A percentile compares a stretch with the other conserved stretches of the same genome.
phyloP scores from a whole-genome alignment of 805 yeast species.

The Blastobotrys terrestris region DNA sequence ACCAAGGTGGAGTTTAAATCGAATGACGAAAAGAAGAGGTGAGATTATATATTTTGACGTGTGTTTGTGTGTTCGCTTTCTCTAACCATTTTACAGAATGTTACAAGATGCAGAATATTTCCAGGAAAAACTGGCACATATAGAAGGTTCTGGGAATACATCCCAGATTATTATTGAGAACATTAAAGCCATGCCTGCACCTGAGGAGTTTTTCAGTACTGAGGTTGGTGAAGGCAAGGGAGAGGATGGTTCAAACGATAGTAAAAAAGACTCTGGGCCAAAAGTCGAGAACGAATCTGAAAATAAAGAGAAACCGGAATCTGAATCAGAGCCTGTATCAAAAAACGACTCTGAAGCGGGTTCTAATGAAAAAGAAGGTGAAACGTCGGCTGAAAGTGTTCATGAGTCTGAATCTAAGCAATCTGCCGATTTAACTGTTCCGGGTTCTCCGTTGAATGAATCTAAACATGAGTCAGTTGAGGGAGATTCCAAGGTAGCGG shows the following conservation, averaged over 20 bases:
- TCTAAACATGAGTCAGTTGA: too few species aligned
- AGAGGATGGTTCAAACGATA: background rate
- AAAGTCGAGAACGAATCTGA: background rate
- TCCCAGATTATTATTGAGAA: conserved; percentile 18
- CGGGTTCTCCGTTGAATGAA: too few species aligned
- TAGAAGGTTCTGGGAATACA: conserved; percentile 32
- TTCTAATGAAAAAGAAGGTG: background rate
- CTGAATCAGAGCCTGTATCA: background rate
- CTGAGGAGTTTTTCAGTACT: conserved; percentile 6
- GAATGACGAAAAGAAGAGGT: conserved; percentile 29
- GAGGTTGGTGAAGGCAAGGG: too few species aligned
- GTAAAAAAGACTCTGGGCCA: background rate
- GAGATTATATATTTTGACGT: background rate
- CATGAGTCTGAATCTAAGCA: too few species aligned
- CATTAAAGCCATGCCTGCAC: conserved; percentile 16
- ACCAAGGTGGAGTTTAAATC: conserved; percentile 34
- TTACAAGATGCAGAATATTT: conserved; percentile 59
- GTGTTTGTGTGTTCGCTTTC: too few species aligned
- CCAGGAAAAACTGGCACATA: conserved; percentile 50
- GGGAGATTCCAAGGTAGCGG: background rate
- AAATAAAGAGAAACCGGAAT: background rate
- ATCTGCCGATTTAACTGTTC: too few species aligned
- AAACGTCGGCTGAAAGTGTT: too few species aligned
- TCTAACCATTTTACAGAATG: conserved; percentile 27
- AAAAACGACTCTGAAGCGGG: background rate